Evolutionary conservation across 805 yeast species (phyloP).

Genomic region (Saturnispora saitoi): DNA sequence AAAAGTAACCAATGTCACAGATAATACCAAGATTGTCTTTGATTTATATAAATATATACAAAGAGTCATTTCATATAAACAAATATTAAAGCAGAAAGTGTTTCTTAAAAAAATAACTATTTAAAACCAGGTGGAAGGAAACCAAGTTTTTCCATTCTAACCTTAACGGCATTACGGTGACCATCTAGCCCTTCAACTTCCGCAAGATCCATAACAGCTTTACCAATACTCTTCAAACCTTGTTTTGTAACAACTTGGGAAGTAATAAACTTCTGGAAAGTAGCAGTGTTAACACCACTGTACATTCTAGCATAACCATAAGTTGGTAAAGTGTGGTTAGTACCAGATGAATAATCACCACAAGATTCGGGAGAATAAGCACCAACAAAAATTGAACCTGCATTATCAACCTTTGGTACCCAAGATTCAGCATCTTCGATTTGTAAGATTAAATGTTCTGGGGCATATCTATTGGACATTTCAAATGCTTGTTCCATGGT

Average conservation of each 20-base stretch:
- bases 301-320: slow-evolving; percentile 97
- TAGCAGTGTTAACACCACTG: slow-evolving; percentile 93
- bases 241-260: slow-evolving; percentile 81
- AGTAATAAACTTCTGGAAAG: slow-evolving; percentile 92
- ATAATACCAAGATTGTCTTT: neutral
- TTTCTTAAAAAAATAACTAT: neutral
- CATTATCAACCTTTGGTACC: slow-evolving; percentile 73
- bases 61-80: too few species aligned
- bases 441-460: slow-evolving; percentile 94
- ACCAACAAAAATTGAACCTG: slow-evolving; percentile 96
- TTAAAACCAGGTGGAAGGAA: slow-evolving; percentile 20
- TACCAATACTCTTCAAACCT: slow-evolving; percentile 86
- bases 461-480: slow-evolving; percentile 90
- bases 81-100: neutral
- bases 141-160: slow-evolving; percentile 81
- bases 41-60: too few species aligned
- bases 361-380: slow-evolving; percentile 95
- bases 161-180: slow-evolving; percentile 93
- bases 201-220: slow-evolving; percentile 92
- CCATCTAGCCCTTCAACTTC: slow-evolving; percentile 96
- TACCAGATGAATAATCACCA: slow-evolving; percentile 97
- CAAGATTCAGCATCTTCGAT: slow-evolving; percentile 66
- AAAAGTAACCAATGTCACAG: neutral
- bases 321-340: slow-evolving; percentile 97
- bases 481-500: slow-evolving; percentile 71